These are phyloP conservation scores for Piloderma croceum DNA, from an alignment of 768 basidiomycete genomes.

Conservation along the genomic window DNA sequence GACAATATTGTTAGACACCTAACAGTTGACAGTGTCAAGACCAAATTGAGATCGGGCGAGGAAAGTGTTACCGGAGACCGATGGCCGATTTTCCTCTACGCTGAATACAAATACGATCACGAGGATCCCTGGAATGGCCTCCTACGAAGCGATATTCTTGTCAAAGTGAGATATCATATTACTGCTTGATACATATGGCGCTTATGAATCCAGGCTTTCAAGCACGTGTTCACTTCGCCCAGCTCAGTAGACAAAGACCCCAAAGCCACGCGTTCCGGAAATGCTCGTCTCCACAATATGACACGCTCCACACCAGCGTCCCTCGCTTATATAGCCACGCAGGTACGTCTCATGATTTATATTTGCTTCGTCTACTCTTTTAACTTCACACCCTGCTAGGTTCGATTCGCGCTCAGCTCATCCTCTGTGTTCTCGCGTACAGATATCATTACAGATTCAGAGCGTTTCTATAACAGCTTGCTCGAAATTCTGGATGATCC, in stretches of 20 bases:
- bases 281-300: slow-evolving; percentile 18
- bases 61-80: slow-evolving; percentile 14
- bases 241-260: too few species aligned
- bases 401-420: slow-evolving; percentile 10
- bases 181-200: not conserved
- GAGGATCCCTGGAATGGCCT: slow-evolving; percentile 16
- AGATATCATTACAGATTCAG: slow-evolving; percentile 10
- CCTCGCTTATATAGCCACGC: slow-evolving; percentile 13
- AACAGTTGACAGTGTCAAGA: too few species aligned
- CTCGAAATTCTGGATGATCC: slow-evolving; percentile 11
- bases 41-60: too few species aligned
- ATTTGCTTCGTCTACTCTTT: not conserved
- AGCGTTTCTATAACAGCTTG: slow-evolving; percentile 11
- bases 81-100: slow-evolving; percentile 15
- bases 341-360: too few species aligned
- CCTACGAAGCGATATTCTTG: too few species aligned
- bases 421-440: slow-evolving; percentile 10
- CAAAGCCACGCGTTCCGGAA: too few species aligned
- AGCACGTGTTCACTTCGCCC: too few species aligned
- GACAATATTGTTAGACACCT: not conserved
- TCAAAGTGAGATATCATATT: slow-evolving; percentile 1
- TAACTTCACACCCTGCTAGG: not conserved
- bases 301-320: slow-evolving; percentile 11
- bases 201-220: slow-evolving; percentile 4
- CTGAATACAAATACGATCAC: not conserved